Conservation (phyloP, 2,329 filamentous ascomycete species). For the Pseudogymnoascus sp. region DNA sequence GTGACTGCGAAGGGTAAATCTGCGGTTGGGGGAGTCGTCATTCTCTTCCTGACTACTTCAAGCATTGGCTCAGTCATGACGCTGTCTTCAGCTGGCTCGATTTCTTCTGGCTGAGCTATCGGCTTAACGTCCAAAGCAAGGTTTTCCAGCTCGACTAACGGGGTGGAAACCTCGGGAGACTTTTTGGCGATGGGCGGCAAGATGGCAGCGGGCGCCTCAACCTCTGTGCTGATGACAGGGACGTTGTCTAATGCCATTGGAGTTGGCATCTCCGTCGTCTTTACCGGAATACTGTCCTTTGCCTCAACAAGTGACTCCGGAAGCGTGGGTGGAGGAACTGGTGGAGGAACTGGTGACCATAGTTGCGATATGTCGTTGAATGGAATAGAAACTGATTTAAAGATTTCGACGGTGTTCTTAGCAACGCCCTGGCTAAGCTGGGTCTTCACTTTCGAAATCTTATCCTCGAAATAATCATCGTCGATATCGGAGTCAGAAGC, state of each 20-base stretch:
- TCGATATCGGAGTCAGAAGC: slow-evolving; percentile 25
- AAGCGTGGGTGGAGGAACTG: neutral
- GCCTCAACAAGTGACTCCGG: neutral
- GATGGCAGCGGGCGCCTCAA: neutral
- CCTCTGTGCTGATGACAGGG: neutral
- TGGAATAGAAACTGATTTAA: slow-evolving; percentile 1
- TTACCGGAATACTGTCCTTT: neutral
- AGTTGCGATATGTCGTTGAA: neutral
- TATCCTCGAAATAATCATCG: slow-evolving; percentile 26
- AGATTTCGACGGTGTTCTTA: neutral
- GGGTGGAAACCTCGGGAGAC: neutral
- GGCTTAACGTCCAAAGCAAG: neutral
- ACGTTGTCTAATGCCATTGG: neutral
- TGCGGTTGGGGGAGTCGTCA: slow-evolving; percentile 24
- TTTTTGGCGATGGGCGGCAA: neutral
- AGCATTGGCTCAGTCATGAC: slow-evolving; percentile 5
- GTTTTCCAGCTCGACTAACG: neutral
- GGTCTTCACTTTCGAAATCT: slow-evolving; percentile 22
- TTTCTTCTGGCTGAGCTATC: neutral
- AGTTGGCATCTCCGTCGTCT: neutral
- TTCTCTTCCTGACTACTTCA: slow-evolving; percentile 22
- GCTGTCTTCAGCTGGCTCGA: neutral
- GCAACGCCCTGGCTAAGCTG: slow-evolving; percentile 13
- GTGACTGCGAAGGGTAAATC: slow-evolving; percentile 20
- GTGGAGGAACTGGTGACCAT: neutral